phyloP scores from a whole-genome alignment of 2,329 filamentous ascomycete genomes.

The Fusarium begoniae region DNA sequence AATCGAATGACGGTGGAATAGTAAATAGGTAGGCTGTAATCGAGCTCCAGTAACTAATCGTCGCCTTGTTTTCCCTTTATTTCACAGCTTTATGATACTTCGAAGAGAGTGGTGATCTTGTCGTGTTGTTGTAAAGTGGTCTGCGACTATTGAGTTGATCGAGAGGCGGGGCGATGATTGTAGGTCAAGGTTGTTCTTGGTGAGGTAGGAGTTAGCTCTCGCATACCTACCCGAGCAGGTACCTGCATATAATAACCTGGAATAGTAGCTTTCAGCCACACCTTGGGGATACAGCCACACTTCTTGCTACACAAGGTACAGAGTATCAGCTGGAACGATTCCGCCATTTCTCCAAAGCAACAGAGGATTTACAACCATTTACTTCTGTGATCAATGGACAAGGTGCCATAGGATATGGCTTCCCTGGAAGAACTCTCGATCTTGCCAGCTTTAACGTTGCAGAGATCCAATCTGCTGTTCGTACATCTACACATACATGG shows the following conservation, averaged over 20 bases:
- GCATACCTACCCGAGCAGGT: not conserved
- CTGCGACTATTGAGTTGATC: not conserved
- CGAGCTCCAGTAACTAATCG: not conserved
- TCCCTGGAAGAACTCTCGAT: not conserved
- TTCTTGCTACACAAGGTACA: not conserved
- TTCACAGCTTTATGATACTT: not conserved
- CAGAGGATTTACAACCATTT: not conserved
- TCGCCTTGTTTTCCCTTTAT: not conserved
- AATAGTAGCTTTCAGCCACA: constrained; percentile 26
- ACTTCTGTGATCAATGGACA: not conserved
- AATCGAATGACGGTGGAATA: not conserved
- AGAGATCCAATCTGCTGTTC: constrained; percentile 29
- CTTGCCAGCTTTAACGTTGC: not conserved
- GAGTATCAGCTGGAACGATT: not conserved
- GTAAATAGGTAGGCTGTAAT: not conserved
- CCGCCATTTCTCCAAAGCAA: not conserved
- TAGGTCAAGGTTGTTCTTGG: constrained; percentile 12
- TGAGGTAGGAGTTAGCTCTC: constrained; percentile 6
- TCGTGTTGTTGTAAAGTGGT: not conserved
- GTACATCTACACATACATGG: constrained; percentile 42
- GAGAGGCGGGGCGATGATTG: constrained; percentile 26
- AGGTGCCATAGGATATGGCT: not conserved
- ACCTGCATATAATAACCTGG: not conserved
- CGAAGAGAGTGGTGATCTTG: not conserved
- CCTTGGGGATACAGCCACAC: constrained; percentile 12